Conservation (phyloP, 2,329 filamentous ascomycete genomes). For the Mycosphaerella arachidis region DNA sequence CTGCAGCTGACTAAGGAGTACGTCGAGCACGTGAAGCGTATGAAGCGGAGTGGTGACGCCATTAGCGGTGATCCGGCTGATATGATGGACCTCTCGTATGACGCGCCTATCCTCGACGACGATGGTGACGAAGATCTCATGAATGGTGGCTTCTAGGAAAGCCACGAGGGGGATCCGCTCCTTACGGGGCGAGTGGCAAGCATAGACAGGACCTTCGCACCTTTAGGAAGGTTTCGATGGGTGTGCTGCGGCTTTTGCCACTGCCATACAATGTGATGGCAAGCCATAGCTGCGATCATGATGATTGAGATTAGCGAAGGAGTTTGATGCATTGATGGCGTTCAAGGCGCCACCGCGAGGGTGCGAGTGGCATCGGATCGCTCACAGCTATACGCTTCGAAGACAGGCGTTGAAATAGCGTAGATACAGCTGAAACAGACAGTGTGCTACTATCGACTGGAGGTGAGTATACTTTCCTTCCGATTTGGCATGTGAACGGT, state of each 20-base stretch:
- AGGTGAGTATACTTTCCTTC: background rate
- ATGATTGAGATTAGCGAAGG: constrained; percentile 7
- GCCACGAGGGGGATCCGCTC: background rate
- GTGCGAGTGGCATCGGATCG: background rate
- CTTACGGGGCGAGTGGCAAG: too few relatives aligned
- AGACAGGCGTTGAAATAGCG: background rate
- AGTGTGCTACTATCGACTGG: background rate
- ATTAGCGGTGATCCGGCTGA: constrained; percentile 32
- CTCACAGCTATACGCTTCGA: background rate
- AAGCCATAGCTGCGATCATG: background rate
- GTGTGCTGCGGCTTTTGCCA: background rate
- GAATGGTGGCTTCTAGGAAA: constrained; percentile 12
- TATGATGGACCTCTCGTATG: constrained; percentile 34
- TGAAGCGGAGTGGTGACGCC: constrained; percentile 37
- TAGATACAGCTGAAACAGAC: constrained; percentile 7
- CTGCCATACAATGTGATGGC: background rate
- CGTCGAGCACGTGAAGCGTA: constrained; percentile 50
- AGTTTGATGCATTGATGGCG: constrained; percentile 1
- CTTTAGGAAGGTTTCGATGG: background rate
- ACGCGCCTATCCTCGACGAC: constrained; percentile 23
- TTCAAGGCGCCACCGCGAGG: background rate
- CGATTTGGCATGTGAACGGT: background rate
- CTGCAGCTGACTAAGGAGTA: constrained; percentile 57
- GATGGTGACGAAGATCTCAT: constrained; percentile 33
- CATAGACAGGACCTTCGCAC: background rate